Evolutionary conservation across 2,329 filamentous ascomycete species (phyloP).

Genomic region (Daldinia eschscholtzii): DNA sequence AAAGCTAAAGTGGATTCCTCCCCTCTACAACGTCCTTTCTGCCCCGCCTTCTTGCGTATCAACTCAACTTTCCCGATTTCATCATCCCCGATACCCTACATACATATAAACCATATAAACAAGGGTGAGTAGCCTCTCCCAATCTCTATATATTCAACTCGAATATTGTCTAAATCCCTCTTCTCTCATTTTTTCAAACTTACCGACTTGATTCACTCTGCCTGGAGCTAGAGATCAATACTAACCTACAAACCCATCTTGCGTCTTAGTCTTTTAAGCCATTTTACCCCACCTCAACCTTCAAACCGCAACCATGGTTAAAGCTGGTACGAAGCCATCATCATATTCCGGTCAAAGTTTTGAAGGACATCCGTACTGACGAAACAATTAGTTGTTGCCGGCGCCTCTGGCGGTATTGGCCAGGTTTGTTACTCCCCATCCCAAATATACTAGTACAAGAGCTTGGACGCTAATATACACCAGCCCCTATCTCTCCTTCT

Average conservation of each 20-base stretch:
- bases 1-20: slow-evolving; percentile 37
- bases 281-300: slow-evolving; percentile 47
- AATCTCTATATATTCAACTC: slow-evolving; percentile 21
- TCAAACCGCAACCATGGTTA: slow-evolving; percentile 64
- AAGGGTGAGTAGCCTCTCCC: slow-evolving; percentile 27
- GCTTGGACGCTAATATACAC: slow-evolving; percentile 37
- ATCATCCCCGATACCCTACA: slow-evolving; percentile 31
- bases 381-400: slow-evolving; percentile 78
- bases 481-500: slow-evolving; percentile 96
- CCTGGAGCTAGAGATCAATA: slow-evolving; percentile 2
- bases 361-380: slow-evolving; percentile 18
- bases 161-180: slow-evolving; percentile 9
- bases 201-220: slow-evolving; percentile 4
- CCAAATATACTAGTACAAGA: slow-evolving; percentile 17
- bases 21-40: slow-evolving; percentile 12
- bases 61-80: slow-evolving; percentile 35
- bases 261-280: slow-evolving; percentile 20
- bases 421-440: slow-evolving; percentile 72
- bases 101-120: slow-evolving; percentile 18
- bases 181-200: background rate
- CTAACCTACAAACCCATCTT: slow-evolving; percentile 23
- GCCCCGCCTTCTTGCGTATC: slow-evolving; percentile 41
- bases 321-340: slow-evolving; percentile 64
- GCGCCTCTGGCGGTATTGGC: slow-evolving; percentile 97
- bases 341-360: slow-evolving; percentile 3